Evolutionary conservation across 495 filamentous ascomycete species (phyloP), one percentile per base, ranked within the genome.

Genomic region (Penicillium ochrochloron): DNA sequence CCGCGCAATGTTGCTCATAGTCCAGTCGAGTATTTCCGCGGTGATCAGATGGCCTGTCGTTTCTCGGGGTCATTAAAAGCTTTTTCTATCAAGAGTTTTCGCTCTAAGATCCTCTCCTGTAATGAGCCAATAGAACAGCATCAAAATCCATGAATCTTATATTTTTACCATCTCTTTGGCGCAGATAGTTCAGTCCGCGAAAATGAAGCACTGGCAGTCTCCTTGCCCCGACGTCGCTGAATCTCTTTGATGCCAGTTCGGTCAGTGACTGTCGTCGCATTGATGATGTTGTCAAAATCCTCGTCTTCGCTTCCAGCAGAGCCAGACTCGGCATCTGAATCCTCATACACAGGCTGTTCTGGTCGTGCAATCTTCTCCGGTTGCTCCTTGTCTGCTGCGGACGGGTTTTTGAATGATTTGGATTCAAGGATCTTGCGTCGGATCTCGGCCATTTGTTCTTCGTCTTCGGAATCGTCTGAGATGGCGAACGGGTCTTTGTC

Each of bases 381-480:
- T 34, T 82, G 71, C 21, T 75, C 75, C 57, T 85, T 86, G 55
- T 86, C 85, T 52, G 80, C 70, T 55, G 75, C 76, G 29, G 74
- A 70, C 15, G 81, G 86, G 66, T 92, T 91, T 44, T 90, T 80
- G 66, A 97, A 99, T 0, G 91, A 83, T 66, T 93, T 97, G 5
- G 94, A 97, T 2, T 85, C 88, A 3, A 98, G 82, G 23, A 97
- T 91, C 67, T 90, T 89, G 44, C 87, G 87, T 42, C 95, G 83
- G 31, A 99, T 87, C 66, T 95, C 93, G 44, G 92, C 94, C 91
- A 97, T 97, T 71, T 96, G 90, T 52, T 92, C 91, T 68, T 96
- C 91, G 15, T 91, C 89, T 12, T 91, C 88, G 6, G 90, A 89
- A 46, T 92, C 89, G 48, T 94, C 84, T 39, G 91, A 90, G 42